Percentiles rank a stretch among this genome's conserved stretches.
Evolutionary conservation across 73 alveolate species (phyloP).

Genomic region (Paramecium bursaria): DNA sequence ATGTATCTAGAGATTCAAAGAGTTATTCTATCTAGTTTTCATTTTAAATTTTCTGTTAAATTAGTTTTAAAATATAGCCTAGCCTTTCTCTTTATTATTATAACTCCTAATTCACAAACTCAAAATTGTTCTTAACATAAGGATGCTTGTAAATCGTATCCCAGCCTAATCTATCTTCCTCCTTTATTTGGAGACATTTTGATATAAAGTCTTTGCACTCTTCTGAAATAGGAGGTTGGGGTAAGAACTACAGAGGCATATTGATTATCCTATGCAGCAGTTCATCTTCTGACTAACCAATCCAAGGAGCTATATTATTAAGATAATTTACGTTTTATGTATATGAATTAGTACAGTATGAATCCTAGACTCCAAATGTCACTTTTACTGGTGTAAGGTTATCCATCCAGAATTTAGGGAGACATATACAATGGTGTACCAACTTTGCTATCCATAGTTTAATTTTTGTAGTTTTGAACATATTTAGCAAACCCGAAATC

Average conservation of each 20-base stretch:
- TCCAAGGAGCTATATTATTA: slow-evolving; percentile 24
- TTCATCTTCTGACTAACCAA: slow-evolving; percentile 42
- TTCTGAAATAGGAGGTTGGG: background rate
- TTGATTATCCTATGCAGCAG: slow-evolving; percentile 22
- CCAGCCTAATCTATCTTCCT: slow-evolving; percentile 63
- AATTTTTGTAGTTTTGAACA: slow-evolving; percentile 49
- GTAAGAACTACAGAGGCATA: slow-evolving; percentile 2
- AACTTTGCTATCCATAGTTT: slow-evolving; percentile 58
- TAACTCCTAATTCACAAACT: background rate
- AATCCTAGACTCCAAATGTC: slow-evolving; percentile 70
- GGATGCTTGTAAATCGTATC: slow-evolving; percentile 61
- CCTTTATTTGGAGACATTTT: slow-evolving; percentile 59
- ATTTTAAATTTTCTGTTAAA: slow-evolving; percentile 35
- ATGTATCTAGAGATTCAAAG: slow-evolving; percentile 34
- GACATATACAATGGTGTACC: slow-evolving; percentile 71
- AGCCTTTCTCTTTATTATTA: slow-evolving; percentile 28
- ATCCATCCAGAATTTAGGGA: slow-evolving; percentile 65
- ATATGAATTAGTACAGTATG: slow-evolving; percentile 53
- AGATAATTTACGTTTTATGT: slow-evolving; percentile 2
- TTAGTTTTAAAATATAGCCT: background rate
- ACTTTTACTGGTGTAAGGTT: slow-evolving; percentile 54
- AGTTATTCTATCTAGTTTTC: background rate
- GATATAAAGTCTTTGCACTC: slow-evolving; percentile 58
- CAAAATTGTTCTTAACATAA: slow-evolving; percentile 45
- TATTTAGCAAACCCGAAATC: slow-evolving; percentile 71